Evolutionary conservation across 306 rosid species (phyloP).

Genomic region (Sesbania bispinosa): DNA sequence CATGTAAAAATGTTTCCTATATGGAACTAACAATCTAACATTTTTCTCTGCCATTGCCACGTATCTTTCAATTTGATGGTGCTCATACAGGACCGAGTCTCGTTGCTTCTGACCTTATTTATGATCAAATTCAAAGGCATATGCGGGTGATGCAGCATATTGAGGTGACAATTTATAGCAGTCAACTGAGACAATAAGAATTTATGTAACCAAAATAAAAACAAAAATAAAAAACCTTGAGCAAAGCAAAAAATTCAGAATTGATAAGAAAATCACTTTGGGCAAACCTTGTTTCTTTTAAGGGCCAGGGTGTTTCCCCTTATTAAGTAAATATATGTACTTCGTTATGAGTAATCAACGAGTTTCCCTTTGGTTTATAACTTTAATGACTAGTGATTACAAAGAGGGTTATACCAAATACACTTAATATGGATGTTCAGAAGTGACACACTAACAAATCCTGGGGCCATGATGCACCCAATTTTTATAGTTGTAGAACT

Average conservation of each 20-base stretch:
- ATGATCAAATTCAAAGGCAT: not conserved
- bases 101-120: not conserved
- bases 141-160: not conserved
- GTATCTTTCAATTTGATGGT: not conserved
- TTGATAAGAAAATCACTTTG: not conserved
- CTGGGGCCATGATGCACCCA: conserved; percentile 39
- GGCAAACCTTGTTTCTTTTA: not conserved
- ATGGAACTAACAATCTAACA: too few species aligned
- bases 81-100: not conserved
- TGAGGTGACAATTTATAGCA: not conserved
- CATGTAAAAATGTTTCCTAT: not conserved
- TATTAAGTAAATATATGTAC: not conserved
- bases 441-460: conserved; percentile 35
- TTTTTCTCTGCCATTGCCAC: not conserved
- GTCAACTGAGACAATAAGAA: not conserved
- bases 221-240: too few species aligned
- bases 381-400: not conserved
- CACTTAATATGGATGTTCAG: not conserved
- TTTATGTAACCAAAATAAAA: not conserved
- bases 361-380: not conserved
- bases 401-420: not conserved
- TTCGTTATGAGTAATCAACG: not conserved
- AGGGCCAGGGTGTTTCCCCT: not conserved
- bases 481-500: conserved; percentile 18
- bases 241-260: not conserved